phyloP scores from a whole-genome alignment of 192 early-diverging fungal species.

The Rhizophagus sp. region DNA sequence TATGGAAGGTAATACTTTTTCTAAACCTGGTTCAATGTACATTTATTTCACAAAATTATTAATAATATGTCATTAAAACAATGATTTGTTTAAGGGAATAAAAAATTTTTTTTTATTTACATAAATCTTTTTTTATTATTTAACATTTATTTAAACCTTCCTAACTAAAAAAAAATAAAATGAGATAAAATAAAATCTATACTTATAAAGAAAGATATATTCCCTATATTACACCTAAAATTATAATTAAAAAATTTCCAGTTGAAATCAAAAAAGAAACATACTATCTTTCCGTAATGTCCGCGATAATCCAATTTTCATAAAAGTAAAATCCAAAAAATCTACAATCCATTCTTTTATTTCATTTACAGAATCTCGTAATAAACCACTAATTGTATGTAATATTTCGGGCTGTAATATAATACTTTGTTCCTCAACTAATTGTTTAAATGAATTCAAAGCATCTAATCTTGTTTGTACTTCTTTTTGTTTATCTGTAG shows the following conservation, averaged over 20 bases:
- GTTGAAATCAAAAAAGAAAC: slow-evolving; percentile 5
- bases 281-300: slow-evolving; percentile 14
- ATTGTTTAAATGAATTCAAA: slow-evolving; percentile 24
- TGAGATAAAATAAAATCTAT: neutral
- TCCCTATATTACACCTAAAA: neutral
- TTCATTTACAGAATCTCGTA: slow-evolving; percentile 3
- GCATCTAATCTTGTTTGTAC: slow-evolving; percentile 20
- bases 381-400: slow-evolving; percentile 7
- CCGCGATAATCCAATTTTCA: neutral
- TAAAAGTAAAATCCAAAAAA: slow-evolving; percentile 24
- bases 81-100: neutral
- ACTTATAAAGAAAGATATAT: neutral
- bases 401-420: slow-evolving; percentile 15
- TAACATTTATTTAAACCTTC: neutral
- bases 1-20: slow-evolving; percentile 11
- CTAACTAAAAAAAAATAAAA: neutral
- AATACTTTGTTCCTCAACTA: slow-evolving; percentile 9
- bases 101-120: neutral
- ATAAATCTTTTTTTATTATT: neutral
- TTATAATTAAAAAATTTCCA: neutral
- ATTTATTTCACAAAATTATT: slow-evolving; percentile 3
- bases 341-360: slow-evolving; percentile 26
- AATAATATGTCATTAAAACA: neutral
- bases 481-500: slow-evolving; percentile 9
- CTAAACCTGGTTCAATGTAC: neutral